Conservation (phyloP, 306 rosid species). For the Hylodesmum podocarpum region DNA sequence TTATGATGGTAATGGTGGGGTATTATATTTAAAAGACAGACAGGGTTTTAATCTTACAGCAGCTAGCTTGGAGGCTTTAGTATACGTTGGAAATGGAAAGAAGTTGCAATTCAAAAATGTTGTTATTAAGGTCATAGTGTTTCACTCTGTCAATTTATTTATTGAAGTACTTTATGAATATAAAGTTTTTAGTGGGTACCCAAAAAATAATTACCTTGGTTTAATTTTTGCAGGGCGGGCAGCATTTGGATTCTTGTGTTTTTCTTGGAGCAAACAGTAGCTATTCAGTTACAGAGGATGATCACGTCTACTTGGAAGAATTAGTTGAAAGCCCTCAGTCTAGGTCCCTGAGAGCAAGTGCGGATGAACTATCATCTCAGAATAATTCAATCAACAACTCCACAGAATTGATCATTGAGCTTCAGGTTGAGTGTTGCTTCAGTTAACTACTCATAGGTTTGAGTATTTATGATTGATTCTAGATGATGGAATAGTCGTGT, state of each 20-base stretch:
- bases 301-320: slow-evolving; percentile 63
- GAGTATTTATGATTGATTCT: background rate
- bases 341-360: slow-evolving; percentile 39
- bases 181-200: background rate
- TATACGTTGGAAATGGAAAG: slow-evolving; percentile 87
- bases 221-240: slow-evolving; percentile 64
- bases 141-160: slow-evolving; percentile 5
- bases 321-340: slow-evolving; percentile 40
- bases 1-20: slow-evolving; percentile 92
- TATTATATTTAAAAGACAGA: slow-evolving; percentile 59
- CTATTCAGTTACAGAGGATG: slow-evolving; percentile 71
- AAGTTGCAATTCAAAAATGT: slow-evolving; percentile 87
- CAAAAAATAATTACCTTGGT: slow-evolving; percentile 6
- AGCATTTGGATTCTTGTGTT: slow-evolving; percentile 81
- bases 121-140: slow-evolving; percentile 64
- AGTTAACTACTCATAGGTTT: background rate
- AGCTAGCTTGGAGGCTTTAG: slow-evolving; percentile 69
- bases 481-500: background rate
- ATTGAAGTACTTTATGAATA: background rate
- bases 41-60: slow-evolving; percentile 56
- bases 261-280: slow-evolving; percentile 87
- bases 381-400: slow-evolving; percentile 41
- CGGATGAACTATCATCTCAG: slow-evolving; percentile 41
- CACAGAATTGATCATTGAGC: slow-evolving; percentile 65
- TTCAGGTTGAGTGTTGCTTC: slow-evolving; percentile 62